These are phyloP conservation scores for Amanita jacksonii DNA, from an alignment of 768 basidiomycete species.

Conservation along the genomic window DNA sequence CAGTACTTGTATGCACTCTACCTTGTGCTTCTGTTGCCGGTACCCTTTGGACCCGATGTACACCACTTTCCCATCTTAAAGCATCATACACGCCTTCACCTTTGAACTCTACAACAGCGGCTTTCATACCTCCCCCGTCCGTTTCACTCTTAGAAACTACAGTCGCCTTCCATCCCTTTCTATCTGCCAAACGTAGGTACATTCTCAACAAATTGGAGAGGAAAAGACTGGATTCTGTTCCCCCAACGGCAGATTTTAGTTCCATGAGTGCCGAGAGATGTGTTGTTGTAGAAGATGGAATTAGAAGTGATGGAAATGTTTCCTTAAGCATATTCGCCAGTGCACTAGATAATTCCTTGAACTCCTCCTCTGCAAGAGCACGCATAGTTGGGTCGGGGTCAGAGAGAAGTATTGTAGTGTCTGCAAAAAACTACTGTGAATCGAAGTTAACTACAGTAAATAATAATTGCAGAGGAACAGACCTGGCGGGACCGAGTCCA, in stretches of 20 bases:
- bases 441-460: constrained; percentile 1
- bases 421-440: constrained; percentile 52
- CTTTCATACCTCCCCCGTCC: constrained; percentile 60
- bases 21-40: constrained; percentile 87
- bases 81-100: constrained; percentile 72
- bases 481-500: constrained; percentile 55
- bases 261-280: constrained; percentile 76
- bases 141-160: constrained; percentile 50
- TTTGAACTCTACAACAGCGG: constrained; percentile 72
- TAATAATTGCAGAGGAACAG: constrained; percentile 10
- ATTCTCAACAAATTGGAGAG: constrained; percentile 69
- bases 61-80: constrained; percentile 87
- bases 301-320: constrained; percentile 62
- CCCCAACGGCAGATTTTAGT: constrained; percentile 88
- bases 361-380: constrained; percentile 62
- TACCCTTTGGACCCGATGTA: constrained; percentile 91
- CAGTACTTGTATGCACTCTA: constrained; percentile 86
- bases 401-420: constrained; percentile 48
- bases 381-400: constrained; percentile 76
- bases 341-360: constrained; percentile 30
- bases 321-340: constrained; percentile 26
- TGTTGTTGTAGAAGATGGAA: constrained; percentile 60
- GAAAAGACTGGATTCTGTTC: constrained; percentile 81
- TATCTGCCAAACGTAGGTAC: constrained; percentile 62
- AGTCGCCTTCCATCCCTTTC: constrained; percentile 47